Evolutionary conservation across 2,329 filamentous ascomycete species (phyloP).

Genomic region (Coniosporium tulheliwenetii): DNA sequence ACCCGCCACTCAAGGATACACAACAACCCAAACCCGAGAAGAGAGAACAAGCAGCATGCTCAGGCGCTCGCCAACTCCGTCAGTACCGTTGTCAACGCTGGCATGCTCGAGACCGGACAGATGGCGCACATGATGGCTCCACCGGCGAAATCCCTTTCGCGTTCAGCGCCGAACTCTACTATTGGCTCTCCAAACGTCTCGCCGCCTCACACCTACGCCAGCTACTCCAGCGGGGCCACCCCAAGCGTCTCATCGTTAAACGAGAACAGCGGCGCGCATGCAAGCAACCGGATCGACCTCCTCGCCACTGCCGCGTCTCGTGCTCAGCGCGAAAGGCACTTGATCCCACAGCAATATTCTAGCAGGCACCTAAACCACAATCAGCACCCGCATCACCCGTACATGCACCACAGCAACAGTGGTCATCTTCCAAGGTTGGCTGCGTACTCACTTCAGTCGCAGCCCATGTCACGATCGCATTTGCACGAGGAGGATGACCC

Average conservation of each 20-base stretch:
- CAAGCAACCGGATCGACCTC: constrained; percentile 44
- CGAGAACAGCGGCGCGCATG: constrained; percentile 27
- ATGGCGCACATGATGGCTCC: constrained; percentile 56
- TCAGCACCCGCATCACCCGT: constrained; percentile 32
- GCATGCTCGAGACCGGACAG: constrained; percentile 33
- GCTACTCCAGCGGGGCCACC: constrained; percentile 41
- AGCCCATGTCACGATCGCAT: constrained; percentile 85
- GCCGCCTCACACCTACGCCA: constrained; percentile 72
- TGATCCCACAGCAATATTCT: constrained; percentile 21
- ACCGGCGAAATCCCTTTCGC: constrained; percentile 63
- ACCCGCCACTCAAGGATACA: constrained; percentile 96
- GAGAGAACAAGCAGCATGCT: constrained; percentile 70
- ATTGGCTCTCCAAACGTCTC: constrained; percentile 91
- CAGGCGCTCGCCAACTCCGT: constrained; percentile 42
- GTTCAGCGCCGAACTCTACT: constrained; percentile 76
- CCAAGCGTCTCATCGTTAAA: constrained; percentile 36
- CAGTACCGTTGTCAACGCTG: constrained; percentile 31
- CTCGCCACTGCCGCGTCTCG: constrained; percentile 54
- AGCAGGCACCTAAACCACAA: constrained; percentile 8
- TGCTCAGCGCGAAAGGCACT: constrained; percentile 46
- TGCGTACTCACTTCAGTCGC: constrained; percentile 49
- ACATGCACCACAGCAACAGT: constrained; percentile 26
- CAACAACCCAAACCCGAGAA: constrained; percentile 93
- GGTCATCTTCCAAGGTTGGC: constrained; percentile 60
- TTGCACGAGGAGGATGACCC: constrained; percentile 73